phyloP scores from a whole-genome alignment of 352 stramenopile genomes.

The Thalassiosira ordinaria region DNA sequence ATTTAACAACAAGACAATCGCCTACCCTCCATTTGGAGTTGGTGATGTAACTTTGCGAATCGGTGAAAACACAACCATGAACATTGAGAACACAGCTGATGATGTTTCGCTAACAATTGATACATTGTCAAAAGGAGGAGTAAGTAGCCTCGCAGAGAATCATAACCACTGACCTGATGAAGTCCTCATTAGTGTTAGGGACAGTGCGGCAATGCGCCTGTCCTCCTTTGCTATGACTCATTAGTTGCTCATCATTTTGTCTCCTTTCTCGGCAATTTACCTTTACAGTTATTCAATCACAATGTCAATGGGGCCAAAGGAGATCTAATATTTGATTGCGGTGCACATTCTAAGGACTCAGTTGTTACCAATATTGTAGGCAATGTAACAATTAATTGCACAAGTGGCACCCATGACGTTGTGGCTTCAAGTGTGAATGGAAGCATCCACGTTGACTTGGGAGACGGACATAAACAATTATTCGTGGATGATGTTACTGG shows the following conservation, averaged over 20 bases:
- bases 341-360: background rate
- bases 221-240: background rate
- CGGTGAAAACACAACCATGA: background rate
- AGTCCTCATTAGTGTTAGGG: too few relatives aligned
- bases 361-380: background rate
- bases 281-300: background rate
- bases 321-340: background rate
- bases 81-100: background rate
- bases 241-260: background rate
- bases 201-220: too few relatives aligned
- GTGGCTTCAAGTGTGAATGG: background rate
- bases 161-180: too few relatives aligned
- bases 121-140: background rate
- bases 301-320: background rate
- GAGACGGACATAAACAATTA: constrained; percentile 3
- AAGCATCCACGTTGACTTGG: background rate
- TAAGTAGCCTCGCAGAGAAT: too few relatives aligned
- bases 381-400: background rate
- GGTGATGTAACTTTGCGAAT: background rate
- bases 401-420: background rate
- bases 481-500: too few relatives aligned
- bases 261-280: too few relatives aligned
- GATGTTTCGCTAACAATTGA: background rate
- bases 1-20: background rate
- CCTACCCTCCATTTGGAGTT: background rate